Base-by-base conservation (phyloP, 129 eudicot genomes). In the Pittosporum tobira region DNA sequence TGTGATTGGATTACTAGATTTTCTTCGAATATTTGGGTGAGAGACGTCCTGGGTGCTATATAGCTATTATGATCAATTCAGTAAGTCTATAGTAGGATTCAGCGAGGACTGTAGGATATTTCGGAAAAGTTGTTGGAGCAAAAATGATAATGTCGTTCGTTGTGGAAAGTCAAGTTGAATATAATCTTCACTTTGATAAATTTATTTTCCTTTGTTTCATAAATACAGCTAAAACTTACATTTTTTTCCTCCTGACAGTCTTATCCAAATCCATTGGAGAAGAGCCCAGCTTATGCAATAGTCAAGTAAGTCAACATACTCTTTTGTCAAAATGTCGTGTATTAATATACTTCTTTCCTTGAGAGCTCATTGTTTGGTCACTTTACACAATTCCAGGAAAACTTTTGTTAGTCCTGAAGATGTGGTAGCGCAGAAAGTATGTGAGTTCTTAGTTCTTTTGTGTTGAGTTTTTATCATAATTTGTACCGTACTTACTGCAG, bases 341-440 rank as follows among this genome's bases (percentile, higher is more conserved):
- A 13, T 48, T 38, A 64, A 28, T 65, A 5, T 16, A 18, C 53
- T 16, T 12, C 9, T 49, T 29, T 28, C 16, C 44, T 34, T 27
- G 48, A 42, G 61, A 13, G 15, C 30, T 14, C 44, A 21, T 54
- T 59, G 42, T 40, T 34, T 55, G 15, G 49, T 40, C 40, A 26
- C 28, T n/a, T n/a, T n/a, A 36, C 37, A 38, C 3, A 28, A 6
- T 63, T 61, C 14, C 78, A 91, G 98, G 84, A 61, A 75, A 34
- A 80, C 95, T 57, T 91, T n/a, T 70, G 98, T 91, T 51, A 86
- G 78, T 65, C 84, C 77, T 11, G 90, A 91, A 60, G 98, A 86
- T 65, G 72, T 75, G 53, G 82, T 91, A 53, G 87, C 95, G 36
- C 75, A 83, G 48, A 63, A 76, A 63, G 98, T 86, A 83, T 22